Evolutionary conservation across 495 filamentous ascomycete genomes (phyloP), one percentile per base, ranked within the genome.

Genomic region (Cudoniella acicularis): DNA sequence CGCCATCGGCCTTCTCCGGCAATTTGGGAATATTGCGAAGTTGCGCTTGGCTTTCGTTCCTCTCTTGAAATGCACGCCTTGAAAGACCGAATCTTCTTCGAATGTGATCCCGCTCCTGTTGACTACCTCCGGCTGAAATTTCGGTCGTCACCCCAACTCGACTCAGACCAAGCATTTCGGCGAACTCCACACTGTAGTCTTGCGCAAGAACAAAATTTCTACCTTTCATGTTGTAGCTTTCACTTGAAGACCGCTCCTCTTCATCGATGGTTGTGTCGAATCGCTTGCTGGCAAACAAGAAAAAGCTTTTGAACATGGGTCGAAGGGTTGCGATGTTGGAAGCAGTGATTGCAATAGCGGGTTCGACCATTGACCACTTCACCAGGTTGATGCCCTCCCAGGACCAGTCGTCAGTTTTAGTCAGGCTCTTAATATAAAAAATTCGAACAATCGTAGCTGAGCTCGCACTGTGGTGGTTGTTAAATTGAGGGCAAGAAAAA

Each of bases 401-500:
- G 1, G 66, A 56, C 25, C 62, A 69, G 41, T 69, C 67, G 16
- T 52, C 49, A 13, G 58, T 61, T 11, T 45, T 21, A 6, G 65
- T 63, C 3, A 76, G 56, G 10, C 54, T 51, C 10, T 64, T 61
- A 21, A 72, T 64, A 50, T 71, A 74, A 10, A 73, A 57, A 25
- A 77, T 72, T 16, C 76, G 68, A 27, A 75, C 63, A n/a, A 77
- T 67, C 8, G 73, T 67, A 18, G 70, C 73, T 45, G 62, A 52
- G 22, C 57, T 61, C 20, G 62, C 62, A 54, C 62, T 64, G 25
- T 8, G 4, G 30, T 42, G n/a, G 17, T 8, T 21, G 26, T 55
- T 56, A 52, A 45, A 17, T 16, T 18, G 24, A 57, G 43, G 18
- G 40, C 46, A 13, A 13, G 30, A 6, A 13, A n/a, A 21, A 51